Evolutionary conservation across 2,329 filamentous ascomycete genomes (phyloP).

Genomic region (Penicillium sp.): DNA sequence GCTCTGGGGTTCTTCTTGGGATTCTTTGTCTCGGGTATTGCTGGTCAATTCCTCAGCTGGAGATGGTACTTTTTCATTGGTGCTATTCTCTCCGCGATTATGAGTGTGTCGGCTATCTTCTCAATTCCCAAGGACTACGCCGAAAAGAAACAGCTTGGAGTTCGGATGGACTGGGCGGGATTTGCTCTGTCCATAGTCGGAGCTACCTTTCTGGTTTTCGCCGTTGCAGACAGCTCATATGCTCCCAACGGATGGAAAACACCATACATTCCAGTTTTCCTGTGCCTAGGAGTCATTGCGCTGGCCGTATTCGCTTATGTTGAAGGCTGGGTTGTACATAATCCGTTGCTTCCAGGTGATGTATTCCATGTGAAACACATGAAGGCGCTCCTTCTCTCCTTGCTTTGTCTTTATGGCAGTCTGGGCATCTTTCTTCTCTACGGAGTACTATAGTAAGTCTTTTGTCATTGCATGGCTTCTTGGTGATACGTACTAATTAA

Average conservation of each 20-base stretch:
- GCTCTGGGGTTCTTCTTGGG: conserved; percentile 58
- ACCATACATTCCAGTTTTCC: conserved; percentile 70
- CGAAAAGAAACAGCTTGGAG: conserved; percentile 40
- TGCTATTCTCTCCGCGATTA: conserved; percentile 55
- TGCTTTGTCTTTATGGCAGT: conserved; percentile 71
- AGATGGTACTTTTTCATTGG: conserved; percentile 73
- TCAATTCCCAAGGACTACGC: conserved; percentile 52
- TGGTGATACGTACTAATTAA: neutral
- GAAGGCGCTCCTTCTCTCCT: conserved; percentile 62
- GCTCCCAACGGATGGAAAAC: conserved; percentile 72
- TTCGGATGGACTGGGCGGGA: conserved; percentile 73
- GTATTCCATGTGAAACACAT: conserved; percentile 73
- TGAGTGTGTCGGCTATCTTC: conserved; percentile 49
- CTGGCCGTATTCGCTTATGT: conserved; percentile 68
- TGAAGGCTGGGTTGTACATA: conserved; percentile 70
- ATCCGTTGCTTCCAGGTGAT: conserved; percentile 71
- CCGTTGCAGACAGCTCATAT: conserved; percentile 73
- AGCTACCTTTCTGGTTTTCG: conserved; percentile 72
- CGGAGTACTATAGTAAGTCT: conserved; percentile 66
- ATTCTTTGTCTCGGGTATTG: conserved; percentile 67
- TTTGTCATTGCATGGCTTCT: neutral
- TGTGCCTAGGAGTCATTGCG: conserved; percentile 65
- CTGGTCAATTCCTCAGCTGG: conserved; percentile 61
- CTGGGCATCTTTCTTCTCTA: conserved; percentile 73
- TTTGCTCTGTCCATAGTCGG: conserved; percentile 65